phyloP scores from a whole-genome alignment of 139 green algal genomes.

The Chlorokybus atmophyticus region DNA sequence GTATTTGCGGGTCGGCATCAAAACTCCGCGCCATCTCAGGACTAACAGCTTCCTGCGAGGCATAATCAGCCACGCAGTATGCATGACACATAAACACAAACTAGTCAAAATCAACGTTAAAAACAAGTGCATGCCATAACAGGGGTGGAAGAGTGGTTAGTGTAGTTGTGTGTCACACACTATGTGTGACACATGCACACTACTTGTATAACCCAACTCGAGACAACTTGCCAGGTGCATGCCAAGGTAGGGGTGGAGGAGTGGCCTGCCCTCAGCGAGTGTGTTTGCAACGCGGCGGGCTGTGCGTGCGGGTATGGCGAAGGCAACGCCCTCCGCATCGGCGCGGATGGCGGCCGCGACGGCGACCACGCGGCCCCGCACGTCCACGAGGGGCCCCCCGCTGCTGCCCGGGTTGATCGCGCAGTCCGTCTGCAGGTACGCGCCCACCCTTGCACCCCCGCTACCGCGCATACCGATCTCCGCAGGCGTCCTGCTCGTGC shows the following conservation, averaged over 20 bases:
- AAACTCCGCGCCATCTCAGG: too few species aligned
- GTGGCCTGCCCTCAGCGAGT: not conserved
- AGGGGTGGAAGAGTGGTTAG: too few species aligned
- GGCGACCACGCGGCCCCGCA: constrained; percentile 11
- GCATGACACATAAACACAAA: too few species aligned
- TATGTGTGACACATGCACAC: too few species aligned
- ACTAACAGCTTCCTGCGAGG: too few species aligned
- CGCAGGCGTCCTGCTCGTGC: constrained; percentile 12
- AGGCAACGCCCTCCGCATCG: constrained; percentile 27
- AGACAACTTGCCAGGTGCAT: constrained; percentile 5
- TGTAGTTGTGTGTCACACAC: too few species aligned
- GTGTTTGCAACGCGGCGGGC: not conserved
- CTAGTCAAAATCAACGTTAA: too few species aligned
- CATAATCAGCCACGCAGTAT: too few species aligned
- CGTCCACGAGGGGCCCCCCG: constrained; percentile 28
- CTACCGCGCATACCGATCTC: constrained; percentile 23
- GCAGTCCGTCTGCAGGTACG: constrained; percentile 30
- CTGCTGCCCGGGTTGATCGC: constrained; percentile 33
- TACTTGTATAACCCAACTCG: too few species aligned
- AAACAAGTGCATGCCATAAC: too few species aligned
- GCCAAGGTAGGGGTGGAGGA: not conserved
- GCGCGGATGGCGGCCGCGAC: constrained; percentile 8
- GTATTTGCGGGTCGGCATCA: too few species aligned
- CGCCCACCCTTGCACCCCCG: too few species aligned
- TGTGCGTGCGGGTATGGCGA: constrained; percentile 16